Conservation (phyloP, 202 grass and related monocot species). For the Setaria viridis region DNA sequence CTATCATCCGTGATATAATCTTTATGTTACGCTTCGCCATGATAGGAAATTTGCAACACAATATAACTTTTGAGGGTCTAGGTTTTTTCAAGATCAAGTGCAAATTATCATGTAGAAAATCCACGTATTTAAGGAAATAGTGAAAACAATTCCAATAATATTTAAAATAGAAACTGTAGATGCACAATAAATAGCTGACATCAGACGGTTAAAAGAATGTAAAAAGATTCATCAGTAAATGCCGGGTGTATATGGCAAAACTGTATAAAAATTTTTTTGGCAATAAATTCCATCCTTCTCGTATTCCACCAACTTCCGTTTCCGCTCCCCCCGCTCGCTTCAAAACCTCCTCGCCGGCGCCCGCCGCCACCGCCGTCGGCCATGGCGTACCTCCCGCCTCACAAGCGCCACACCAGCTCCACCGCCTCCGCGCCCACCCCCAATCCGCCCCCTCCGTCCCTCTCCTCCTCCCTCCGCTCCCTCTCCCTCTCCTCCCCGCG, state of each 20-base stretch:
- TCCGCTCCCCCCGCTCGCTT: neutral
- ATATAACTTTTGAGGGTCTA: too few species aligned
- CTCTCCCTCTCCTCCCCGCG: constrained; percentile 43
- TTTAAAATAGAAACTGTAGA: neutral
- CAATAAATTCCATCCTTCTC: neutral
- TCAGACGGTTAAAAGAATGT: neutral
- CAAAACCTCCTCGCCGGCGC: constrained; percentile 15
- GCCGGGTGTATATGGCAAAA: neutral
- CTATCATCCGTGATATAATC: too few species aligned
- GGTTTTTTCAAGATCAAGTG: too few species aligned
- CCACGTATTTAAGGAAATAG: too few species aligned
- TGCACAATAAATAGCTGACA: too few species aligned
- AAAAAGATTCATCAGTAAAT: neutral
- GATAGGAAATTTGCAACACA: too few species aligned
- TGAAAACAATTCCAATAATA: neutral
- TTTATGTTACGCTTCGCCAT: too few species aligned
- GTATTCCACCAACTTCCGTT: constrained; percentile 10
- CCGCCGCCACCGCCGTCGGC: neutral
- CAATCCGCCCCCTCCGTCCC: constrained; percentile 40
- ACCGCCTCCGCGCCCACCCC: constrained; percentile 36
- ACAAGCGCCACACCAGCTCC: constrained; percentile 64
- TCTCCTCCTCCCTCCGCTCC: constrained; percentile 45
- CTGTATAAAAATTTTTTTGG: neutral
- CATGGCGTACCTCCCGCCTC: constrained; percentile 88
- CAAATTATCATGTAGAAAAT: too few species aligned